Conservation (phyloP, 164 flowering plant genomes). For the Cinnamomum micranthum region DNA sequence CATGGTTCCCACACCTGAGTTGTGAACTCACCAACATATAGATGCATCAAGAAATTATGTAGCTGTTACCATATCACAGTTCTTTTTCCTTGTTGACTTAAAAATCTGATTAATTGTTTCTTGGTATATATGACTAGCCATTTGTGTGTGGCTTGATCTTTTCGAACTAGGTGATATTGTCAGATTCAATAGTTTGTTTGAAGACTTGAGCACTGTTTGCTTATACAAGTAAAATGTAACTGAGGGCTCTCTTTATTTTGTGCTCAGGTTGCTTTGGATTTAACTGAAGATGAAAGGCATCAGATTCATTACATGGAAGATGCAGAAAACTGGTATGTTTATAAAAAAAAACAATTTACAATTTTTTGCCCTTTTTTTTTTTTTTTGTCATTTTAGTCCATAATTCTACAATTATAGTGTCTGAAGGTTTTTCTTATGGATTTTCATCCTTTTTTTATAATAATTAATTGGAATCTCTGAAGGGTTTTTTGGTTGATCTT, state of each 20-base stretch:
- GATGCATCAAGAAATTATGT: neutral
- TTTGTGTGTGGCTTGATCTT: neutral
- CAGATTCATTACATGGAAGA: slow-evolving; percentile 46
- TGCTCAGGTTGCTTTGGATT: slow-evolving; percentile 73
- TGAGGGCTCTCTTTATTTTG: neutral
- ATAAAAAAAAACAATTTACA: neutral
- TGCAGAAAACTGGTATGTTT: slow-evolving; percentile 45
- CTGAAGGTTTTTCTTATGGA: neutral
- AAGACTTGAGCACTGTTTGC: neutral
- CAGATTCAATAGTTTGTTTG: neutral
- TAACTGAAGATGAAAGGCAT: slow-evolving; percentile 65
- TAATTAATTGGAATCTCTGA: neutral
- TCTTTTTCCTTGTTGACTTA: neutral
- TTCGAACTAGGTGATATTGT: neutral
- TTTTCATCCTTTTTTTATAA: too few relatives aligned
- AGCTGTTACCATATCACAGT: neutral
- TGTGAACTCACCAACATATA: neutral
- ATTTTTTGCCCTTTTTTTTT: neutral
- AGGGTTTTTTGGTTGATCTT: neutral
- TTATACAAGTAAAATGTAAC: too few relatives aligned
- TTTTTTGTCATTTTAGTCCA: neutral
- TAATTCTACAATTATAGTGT: neutral
- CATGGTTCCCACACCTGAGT: neutral
- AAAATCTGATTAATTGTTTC: neutral
- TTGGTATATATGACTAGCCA: neutral